Percentiles rank a stretch among this genome's conserved stretches.
Evolutionary conservation across 2,329 filamentous ascomycete species (phyloP).

Genomic region (Aspergillus sp.): DNA sequence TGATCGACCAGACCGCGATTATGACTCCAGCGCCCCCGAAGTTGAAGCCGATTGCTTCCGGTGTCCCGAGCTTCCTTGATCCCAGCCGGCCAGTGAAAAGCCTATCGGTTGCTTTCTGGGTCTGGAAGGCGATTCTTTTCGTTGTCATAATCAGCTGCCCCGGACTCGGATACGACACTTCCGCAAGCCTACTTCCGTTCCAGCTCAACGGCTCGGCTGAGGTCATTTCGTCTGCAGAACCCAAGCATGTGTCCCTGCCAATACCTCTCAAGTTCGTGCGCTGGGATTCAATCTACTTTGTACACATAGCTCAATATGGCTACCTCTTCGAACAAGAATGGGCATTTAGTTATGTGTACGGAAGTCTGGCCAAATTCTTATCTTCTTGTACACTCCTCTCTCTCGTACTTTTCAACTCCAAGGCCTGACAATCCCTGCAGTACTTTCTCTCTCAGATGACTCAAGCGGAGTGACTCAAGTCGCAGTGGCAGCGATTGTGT

Average conservation of each 20-base stretch:
- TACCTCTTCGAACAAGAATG: slow-evolving; percentile 68
- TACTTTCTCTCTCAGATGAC: slow-evolving; percentile 28
- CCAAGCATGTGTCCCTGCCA: slow-evolving; percentile 23
- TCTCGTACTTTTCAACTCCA: neutral
- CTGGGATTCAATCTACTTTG: slow-evolving; percentile 68
- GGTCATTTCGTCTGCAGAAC: slow-evolving; percentile 13
- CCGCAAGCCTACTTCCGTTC: slow-evolving; percentile 55
- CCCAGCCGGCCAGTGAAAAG: slow-evolving; percentile 37
- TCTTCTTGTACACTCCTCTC: slow-evolving; percentile 34
- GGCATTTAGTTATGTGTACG: slow-evolving; percentile 65
- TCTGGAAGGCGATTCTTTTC: slow-evolving; percentile 63
- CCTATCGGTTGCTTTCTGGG: slow-evolving; percentile 49
- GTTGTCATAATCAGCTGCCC: slow-evolving; percentile 56
- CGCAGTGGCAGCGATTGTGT: slow-evolving; percentile 61
- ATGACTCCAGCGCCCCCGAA: slow-evolving; percentile 6
- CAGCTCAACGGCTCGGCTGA: slow-evolving; percentile 17
- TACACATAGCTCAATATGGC: slow-evolving; percentile 57
- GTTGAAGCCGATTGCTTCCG: slow-evolving; percentile 2
- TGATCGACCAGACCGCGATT: neutral
- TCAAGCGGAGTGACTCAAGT: slow-evolving; percentile 28
- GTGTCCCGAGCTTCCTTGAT: slow-evolving; percentile 28
- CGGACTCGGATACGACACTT: slow-evolving; percentile 67
- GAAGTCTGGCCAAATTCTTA: slow-evolving; percentile 48
- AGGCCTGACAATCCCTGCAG: slow-evolving; percentile 26
- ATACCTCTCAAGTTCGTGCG: slow-evolving; percentile 54